Conservation (phyloP, 768 basidiomycete genomes). For the Tricholoma sp. region DNA sequence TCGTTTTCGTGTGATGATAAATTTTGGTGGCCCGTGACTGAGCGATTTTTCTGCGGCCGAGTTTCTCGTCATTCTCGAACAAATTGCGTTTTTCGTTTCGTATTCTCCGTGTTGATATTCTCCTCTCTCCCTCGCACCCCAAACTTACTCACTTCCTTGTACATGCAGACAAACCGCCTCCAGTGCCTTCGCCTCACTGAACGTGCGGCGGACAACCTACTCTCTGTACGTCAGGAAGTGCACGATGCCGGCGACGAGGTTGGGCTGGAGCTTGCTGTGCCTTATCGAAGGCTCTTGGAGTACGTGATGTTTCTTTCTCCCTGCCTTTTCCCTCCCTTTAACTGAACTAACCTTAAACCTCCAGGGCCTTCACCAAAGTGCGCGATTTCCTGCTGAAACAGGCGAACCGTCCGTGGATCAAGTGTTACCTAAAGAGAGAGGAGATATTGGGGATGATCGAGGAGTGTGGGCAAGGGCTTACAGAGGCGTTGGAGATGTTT, state of each 20-base stretch:
- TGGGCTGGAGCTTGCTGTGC: conserved; percentile 41
- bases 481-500: conserved; percentile 3
- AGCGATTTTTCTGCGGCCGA: no score
- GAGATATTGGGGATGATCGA: conserved; percentile 56
- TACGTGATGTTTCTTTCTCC: conserved; percentile 21
- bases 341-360: not conserved
- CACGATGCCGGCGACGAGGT: conserved; percentile 49
- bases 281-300: conserved; percentile 49
- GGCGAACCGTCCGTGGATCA: conserved; percentile 64
- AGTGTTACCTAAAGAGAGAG: conserved; percentile 71
- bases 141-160: not conserved
- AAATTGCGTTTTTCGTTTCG: no score
- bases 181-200: conserved; percentile 68
- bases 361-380: conserved; percentile 39
- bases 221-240: conserved; percentile 59
- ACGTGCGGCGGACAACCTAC: conserved; percentile 63
- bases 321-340: not conserved
- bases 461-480: conserved; percentile 40
- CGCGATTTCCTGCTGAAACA: conserved; percentile 54
- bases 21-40: no score
- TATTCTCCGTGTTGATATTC: no score
- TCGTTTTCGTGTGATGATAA: no score
- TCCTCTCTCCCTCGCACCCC: not conserved
- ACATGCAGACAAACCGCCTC: conserved; percentile 55
- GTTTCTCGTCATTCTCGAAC: no score